Evolutionary conservation across 1,284 basidiomycete species (phyloP).

Genomic region (Boletus chippewaensis): DNA sequence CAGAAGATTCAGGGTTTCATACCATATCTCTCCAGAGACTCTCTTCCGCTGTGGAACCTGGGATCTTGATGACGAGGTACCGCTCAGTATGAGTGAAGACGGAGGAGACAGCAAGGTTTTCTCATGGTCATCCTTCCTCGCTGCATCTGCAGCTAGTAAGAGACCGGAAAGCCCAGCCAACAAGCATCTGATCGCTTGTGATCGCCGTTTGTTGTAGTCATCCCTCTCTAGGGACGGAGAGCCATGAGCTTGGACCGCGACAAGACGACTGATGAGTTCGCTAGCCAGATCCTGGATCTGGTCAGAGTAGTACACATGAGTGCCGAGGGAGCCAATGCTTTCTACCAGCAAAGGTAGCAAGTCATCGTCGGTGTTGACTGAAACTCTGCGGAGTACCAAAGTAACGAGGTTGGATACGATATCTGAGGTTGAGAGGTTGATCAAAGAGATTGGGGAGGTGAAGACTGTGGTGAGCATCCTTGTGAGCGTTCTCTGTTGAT

Average conservation of each 20-base stretch:
- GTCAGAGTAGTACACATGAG: slow-evolving; percentile 93
- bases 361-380: slow-evolving; percentile 58
- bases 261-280: slow-evolving; percentile 77
- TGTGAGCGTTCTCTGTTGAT: slow-evolving; percentile 65
- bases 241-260: slow-evolving; percentile 62
- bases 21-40: slow-evolving; percentile 79
- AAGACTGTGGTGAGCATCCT: slow-evolving; percentile 83
- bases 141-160: slow-evolving; percentile 54
- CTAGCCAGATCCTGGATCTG: slow-evolving; percentile 92
- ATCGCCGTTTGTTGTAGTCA: slow-evolving; percentile 42
- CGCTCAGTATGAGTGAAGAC: slow-evolving; percentile 19
- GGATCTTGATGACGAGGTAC: slow-evolving; percentile 20
- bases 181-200: slow-evolving; percentile 69
- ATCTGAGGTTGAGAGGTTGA: slow-evolving; percentile 90
- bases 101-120: slow-evolving; percentile 22
- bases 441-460: slow-evolving; percentile 73
- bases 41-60: slow-evolving; percentile 56
- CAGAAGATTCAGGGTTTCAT: slow-evolving; percentile 78
- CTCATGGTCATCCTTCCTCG: slow-evolving; percentile 33
- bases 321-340: slow-evolving; percentile 79
- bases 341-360: slow-evolving; percentile 69
- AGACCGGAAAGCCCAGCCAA: slow-evolving; percentile 68
- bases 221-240: slow-evolving; percentile 42
- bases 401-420: slow-evolving; percentile 74
- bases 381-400: slow-evolving; percentile 67